Base-by-base conservation (phyloP, 2,329 filamentous ascomycete genomes). In the Aphanoascus verrucosus region DNA sequence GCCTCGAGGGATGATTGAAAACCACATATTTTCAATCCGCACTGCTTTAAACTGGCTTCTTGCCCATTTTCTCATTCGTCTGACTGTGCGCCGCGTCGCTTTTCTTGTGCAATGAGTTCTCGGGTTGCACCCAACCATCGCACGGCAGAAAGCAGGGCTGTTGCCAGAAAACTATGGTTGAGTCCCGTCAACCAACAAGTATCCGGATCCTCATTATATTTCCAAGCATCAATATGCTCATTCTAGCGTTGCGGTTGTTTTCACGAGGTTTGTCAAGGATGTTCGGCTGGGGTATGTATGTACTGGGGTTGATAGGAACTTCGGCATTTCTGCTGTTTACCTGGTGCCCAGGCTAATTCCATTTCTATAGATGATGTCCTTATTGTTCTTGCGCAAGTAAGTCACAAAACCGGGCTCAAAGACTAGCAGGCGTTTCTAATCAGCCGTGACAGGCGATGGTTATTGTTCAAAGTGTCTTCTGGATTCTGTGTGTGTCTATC, bases 251-350 rank as follows among this genome's bases (percentile, higher is more conserved):
- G 7, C 44, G 53, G 11, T 28, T 57, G 4, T n/a, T 53, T 1
- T 55, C 55, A n/a, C 50, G 53, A 23, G 19, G 15, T 42, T 12
- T 57, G 23, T 31, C 49, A 28, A 53, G 17, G 17, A 19, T 28
- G 14, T 57, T 50, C 41, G 45, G 53, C 12, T 57, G 44, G 53
- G 55, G 55, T 57, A 53, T 20, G 45, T 15, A 47, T 46, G 15
- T 3, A 31, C 8, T n/a, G n/a, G n/a, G n/a, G 19, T 47, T 5
- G 3, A 11, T 35, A 35, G 38, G 40, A 20, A 20, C 35, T 17
- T 15, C 11, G 4, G 17, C 3, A 15, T 44, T 6, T 44, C 12
- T 15, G 6, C 14, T 8, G 7, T 47, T 4, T 5, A 47, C 5
- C 8, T 19, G 35, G 28, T 15, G 9, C n/a, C 1, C 15, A 19